Evolutionary conservation across 2,329 filamentous ascomycete genomes (phyloP).

Genomic region (Penicillium corylophilum): DNA sequence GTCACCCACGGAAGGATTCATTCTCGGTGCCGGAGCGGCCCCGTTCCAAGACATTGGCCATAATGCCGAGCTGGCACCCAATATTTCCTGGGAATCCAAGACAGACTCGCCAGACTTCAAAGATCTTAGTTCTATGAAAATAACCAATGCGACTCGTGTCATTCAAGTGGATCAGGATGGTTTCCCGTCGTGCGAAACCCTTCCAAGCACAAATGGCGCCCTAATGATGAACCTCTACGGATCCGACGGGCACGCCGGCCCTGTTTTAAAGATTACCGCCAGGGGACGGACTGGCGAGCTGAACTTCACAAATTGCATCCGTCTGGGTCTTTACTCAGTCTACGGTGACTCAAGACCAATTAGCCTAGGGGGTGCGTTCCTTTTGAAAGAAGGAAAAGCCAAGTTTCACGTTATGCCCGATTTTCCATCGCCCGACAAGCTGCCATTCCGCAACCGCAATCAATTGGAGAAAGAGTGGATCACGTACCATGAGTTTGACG

Average conservation of each 20-base stretch:
- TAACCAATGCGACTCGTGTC: slow-evolving; percentile 12
- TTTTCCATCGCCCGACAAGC: slow-evolving; percentile 32
- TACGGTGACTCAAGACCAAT: slow-evolving; percentile 38
- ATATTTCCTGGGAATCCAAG: slow-evolving; percentile 31
- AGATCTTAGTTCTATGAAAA: not conserved
- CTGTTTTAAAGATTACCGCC: slow-evolving; percentile 39
- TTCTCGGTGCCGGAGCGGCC: slow-evolving; percentile 47
- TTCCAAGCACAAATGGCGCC: slow-evolving; percentile 34
- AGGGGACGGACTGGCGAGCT: slow-evolving; percentile 20
- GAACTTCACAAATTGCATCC: slow-evolving; percentile 21
- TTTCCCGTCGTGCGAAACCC: slow-evolving; percentile 18
- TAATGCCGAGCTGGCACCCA: slow-evolving; percentile 47
- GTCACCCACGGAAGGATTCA: slow-evolving; percentile 27
- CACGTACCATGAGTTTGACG: slow-evolving; percentile 39
- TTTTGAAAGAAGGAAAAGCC: slow-evolving; percentile 39
- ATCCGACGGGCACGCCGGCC: slow-evolving; percentile 34
- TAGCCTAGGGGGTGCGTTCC: slow-evolving; percentile 45
- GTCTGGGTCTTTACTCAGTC: slow-evolving; percentile 8
- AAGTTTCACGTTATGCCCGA: slow-evolving; percentile 50
- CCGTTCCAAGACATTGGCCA: slow-evolving; percentile 43
- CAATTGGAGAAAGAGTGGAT: slow-evolving; percentile 41
- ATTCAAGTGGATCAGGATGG: slow-evolving; percentile 7
- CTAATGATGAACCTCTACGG: slow-evolving; percentile 49
- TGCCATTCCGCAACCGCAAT: slow-evolving; percentile 29
- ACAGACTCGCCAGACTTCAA: slow-evolving; percentile 1